A percentile compares a stretch with the other conserved stretches of the same genome.
Conservation (phyloP, 371 early-diverging fungal species). For the Cladochytrium tenue region DNA sequence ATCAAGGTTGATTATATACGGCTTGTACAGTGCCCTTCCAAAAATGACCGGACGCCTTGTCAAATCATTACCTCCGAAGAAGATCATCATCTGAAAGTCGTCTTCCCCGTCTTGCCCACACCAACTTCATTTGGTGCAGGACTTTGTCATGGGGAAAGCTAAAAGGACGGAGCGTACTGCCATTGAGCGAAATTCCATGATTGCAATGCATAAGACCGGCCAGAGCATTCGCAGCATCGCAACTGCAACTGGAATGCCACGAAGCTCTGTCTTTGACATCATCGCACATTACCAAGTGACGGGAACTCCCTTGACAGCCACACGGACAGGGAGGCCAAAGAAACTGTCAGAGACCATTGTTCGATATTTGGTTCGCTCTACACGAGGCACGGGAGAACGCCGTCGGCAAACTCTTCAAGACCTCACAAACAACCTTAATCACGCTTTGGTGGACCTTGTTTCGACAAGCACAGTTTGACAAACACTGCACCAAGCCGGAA, state of each 20-base stretch:
- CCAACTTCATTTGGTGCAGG: too few species aligned
- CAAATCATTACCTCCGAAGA: too few species aligned
- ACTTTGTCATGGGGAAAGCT: too few species aligned
- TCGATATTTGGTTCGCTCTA: not conserved
- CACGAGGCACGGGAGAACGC: not conserved
- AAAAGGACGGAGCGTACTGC: too few species aligned
- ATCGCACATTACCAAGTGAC: not conserved
- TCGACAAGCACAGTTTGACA: not conserved
- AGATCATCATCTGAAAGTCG: too few species aligned
- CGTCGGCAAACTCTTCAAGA: conserved; percentile 1
- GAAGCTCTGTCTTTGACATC: not conserved
- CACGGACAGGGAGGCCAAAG: not conserved
- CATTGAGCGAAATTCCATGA: not conserved
- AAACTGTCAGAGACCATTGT: not conserved
- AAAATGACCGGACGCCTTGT: too few species aligned
- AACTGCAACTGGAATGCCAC: not conserved
- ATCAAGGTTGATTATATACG: too few species aligned
- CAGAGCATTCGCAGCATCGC: not conserved
- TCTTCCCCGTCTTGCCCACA: too few species aligned
- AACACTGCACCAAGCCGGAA: not conserved
- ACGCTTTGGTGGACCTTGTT: not conserved
- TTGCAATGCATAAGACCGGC: not conserved
- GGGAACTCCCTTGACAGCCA: not conserved
- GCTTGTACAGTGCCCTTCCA: too few species aligned
- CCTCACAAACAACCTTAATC: not conserved